Percentiles rank a stretch among this genome's conserved stretches.
Conservation (phyloP, 106 monocot species). For the Chionographis japonica region DNA sequence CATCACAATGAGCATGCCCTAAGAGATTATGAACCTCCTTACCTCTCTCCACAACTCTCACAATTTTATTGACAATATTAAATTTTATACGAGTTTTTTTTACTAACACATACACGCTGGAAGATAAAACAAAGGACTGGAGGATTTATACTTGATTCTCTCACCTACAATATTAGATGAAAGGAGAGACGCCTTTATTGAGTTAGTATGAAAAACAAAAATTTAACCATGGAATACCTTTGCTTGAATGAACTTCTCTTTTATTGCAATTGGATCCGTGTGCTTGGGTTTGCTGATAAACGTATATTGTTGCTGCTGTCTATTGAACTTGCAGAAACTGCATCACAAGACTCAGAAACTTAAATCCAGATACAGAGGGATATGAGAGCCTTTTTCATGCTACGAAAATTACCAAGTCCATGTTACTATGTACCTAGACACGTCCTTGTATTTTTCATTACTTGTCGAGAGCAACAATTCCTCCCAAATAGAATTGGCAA, state of each 20-base stretch:
- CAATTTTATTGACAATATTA: too few species aligned
- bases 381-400: neutral
- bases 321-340: conserved; percentile 35
- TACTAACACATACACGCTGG: too few species aligned
- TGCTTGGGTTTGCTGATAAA: conserved; percentile 66
- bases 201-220: too few species aligned
- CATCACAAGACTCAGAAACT: conserved; percentile 17
- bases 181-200: too few species aligned
- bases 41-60: too few species aligned
- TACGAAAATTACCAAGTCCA: neutral
- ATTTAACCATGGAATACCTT: conserved; percentile 46
- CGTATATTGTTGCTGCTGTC: conserved; percentile 27
- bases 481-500: conserved; percentile 56
- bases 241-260: conserved; percentile 98
- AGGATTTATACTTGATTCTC: too few species aligned
- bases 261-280: conserved; percentile 73
- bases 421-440: conserved; percentile 37
- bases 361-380: neutral
- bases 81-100: too few species aligned
- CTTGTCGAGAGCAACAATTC: conserved; percentile 52
- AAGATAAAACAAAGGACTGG: too few species aligned
- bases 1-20: too few species aligned
- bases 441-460: conserved; percentile 37
- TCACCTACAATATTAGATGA: too few species aligned
- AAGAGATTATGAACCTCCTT: too few species aligned